These are phyloP conservation scores for Rhinocladiella similis DNA, from an alignment of 2,329 filamentous ascomycete genomes.

Conservation along the genomic window DNA sequence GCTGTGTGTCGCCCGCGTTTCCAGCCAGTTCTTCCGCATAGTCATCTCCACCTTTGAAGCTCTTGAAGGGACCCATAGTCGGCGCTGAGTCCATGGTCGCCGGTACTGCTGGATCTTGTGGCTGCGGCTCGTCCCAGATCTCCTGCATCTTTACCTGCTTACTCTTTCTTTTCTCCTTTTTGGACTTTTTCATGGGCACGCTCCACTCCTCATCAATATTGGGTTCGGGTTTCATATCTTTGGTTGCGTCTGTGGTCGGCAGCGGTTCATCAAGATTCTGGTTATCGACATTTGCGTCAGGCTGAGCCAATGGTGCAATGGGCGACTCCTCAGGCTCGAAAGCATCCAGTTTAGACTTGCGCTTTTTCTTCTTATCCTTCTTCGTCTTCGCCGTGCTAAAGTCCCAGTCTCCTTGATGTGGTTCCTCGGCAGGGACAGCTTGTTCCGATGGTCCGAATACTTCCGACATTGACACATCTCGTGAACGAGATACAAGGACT, in stretches of 20 bases:
- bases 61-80: neutral
- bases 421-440: too few species aligned
- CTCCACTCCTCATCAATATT: slow-evolving; percentile 17
- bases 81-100: neutral
- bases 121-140: neutral
- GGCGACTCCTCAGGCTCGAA: neutral
- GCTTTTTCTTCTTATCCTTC: slow-evolving; percentile 42
- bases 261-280: slow-evolving; percentile 7
- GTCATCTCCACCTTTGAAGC: neutral
- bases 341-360: slow-evolving; percentile 29
- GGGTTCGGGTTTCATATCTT: neutral
- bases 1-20: too few species aligned
- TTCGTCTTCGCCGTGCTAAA: slow-evolving; percentile 20
- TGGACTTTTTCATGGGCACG: slow-evolving; percentile 34
- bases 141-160: slow-evolving; percentile 6
- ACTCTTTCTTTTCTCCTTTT: slow-evolving; percentile 25
- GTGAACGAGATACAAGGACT: too few species aligned
- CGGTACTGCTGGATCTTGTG: neutral
- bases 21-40: too few species aligned
- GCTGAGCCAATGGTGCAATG: slow-evolving; percentile 6
- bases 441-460: too few species aligned
- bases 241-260: neutral
- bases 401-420: neutral
- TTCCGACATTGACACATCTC: too few species aligned
- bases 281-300: slow-evolving; percentile 8